Conservation (phyloP, 2,329 filamentous ascomycete genomes). For the Achaetomium macrosporum region DNA sequence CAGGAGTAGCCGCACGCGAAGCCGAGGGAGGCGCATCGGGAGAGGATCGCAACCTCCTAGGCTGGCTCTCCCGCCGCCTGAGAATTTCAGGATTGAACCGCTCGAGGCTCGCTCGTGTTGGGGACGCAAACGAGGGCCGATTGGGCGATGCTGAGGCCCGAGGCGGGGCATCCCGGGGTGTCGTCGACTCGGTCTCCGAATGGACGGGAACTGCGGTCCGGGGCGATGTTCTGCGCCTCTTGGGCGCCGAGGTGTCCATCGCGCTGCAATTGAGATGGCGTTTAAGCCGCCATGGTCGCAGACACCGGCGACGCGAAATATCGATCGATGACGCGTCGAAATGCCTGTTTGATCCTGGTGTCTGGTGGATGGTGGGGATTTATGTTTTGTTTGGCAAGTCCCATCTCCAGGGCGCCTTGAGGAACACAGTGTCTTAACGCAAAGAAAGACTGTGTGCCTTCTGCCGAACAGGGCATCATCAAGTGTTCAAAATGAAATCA, state of each 20-base stretch:
- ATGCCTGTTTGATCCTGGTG: background rate
- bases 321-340: conserved; percentile 17
- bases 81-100: conserved; percentile 56
- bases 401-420: background rate
- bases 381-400: conserved; percentile 15
- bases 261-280: conserved; percentile 9
- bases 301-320: conserved; percentile 1
- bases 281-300: conserved; percentile 17
- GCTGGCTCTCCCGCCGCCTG: conserved; percentile 36
- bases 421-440: background rate
- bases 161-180: conserved; percentile 33
- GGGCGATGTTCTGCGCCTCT: conserved; percentile 59
- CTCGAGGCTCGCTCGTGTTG: conserved; percentile 58
- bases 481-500: too few relatives aligned
- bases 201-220: conserved; percentile 39
- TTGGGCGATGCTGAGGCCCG: conserved; percentile 23
- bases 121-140: conserved; percentile 59
- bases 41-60: conserved; percentile 15
- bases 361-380: background rate
- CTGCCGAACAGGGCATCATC: too few relatives aligned
- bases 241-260: conserved; percentile 55
- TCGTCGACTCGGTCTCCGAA: conserved; percentile 15
- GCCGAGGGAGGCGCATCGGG: conserved; percentile 12
- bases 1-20: conserved; percentile 20
- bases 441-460: background rate